These are phyloP conservation scores for Allium fistulosum DNA, from an alignment of 106 monocot genomes.

Conservation along the genomic window DNA sequence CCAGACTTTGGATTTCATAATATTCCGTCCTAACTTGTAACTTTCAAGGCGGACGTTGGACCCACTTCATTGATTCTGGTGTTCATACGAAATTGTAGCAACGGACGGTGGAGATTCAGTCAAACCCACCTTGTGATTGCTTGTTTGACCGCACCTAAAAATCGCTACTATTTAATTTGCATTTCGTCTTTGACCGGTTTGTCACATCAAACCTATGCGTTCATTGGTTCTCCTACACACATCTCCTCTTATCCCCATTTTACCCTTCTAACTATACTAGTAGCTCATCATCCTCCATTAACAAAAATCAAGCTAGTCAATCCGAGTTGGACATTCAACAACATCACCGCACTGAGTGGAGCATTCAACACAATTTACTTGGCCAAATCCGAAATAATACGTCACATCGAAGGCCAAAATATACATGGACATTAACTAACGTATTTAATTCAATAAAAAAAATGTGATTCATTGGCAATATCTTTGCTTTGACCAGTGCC, in stretches of 20 bases:
- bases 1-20: too few species aligned
- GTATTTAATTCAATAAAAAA: not conserved
- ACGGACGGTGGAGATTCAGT: too few species aligned
- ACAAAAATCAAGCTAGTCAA: not conserved
- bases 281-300: not conserved
- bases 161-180: conserved; percentile 9
- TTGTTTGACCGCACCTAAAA: conserved; percentile 30
- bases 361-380: not conserved
- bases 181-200: conserved; percentile 41
- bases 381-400: not conserved
- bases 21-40: too few species aligned
- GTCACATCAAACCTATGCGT: conserved; percentile 14
- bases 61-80: too few species aligned
- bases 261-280: not conserved
- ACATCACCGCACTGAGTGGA: too few species aligned
- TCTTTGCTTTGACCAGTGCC: conserved; percentile 51
- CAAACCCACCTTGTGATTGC: not conserved
- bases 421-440: not conserved
- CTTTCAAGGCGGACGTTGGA: too few species aligned
- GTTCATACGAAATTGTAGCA: too few species aligned
- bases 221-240: not conserved
- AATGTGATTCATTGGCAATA: conserved; percentile 20
- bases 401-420: not conserved
- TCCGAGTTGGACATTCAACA: too few species aligned
- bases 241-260: not conserved